Evolutionary conservation across 306 rosid species (phyloP).

Genomic region (Macrotyloma uniflorum): DNA sequence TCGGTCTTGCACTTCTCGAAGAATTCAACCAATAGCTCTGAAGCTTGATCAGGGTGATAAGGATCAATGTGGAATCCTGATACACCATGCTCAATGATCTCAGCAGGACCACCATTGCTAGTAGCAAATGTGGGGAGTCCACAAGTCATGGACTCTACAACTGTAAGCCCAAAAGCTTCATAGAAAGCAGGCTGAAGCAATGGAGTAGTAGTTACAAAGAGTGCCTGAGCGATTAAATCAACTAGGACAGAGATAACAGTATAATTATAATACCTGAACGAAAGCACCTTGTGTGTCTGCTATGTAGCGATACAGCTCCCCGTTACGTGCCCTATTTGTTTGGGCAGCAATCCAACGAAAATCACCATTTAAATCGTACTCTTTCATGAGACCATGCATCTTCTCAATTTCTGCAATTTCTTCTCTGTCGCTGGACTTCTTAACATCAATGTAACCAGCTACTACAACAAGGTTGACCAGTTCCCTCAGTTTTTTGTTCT

Average conservation of each 20-base stretch:
- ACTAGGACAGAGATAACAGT: not conserved
- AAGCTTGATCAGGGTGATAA: conserved; percentile 80
- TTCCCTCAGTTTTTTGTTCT: conserved; percentile 77
- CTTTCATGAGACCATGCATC: conserved; percentile 75
- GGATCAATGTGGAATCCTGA: conserved; percentile 97
- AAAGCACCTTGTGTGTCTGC: conserved; percentile 91
- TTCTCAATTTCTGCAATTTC: conserved; percentile 91
- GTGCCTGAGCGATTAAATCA: not conserved
- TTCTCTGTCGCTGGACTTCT: conserved; percentile 84
- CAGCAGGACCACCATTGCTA: conserved; percentile 94
- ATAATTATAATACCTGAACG: conserved; percentile 63
- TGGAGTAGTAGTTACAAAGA: conserved; percentile 3
- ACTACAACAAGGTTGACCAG: conserved; percentile 82
- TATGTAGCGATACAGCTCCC: conserved; percentile 89
- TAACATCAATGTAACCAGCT: conserved; percentile 81
- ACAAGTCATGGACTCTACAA: conserved; percentile 94
- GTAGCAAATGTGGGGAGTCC: conserved; percentile 97
- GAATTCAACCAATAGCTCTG: conserved; percentile 64
- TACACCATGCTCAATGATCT: conserved; percentile 82
- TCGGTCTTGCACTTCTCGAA: conserved; percentile 68
- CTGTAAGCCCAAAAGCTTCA: conserved; percentile 98
- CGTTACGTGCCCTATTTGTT: conserved; percentile 88
- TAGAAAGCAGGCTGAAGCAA: conserved; percentile 87
- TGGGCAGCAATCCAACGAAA: conserved; percentile 89
- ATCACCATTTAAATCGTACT: conserved; percentile 65